Evolutionary conservation across 139 green algal genomes (phyloP).

Genomic region (Chlorella ohadii): DNA sequence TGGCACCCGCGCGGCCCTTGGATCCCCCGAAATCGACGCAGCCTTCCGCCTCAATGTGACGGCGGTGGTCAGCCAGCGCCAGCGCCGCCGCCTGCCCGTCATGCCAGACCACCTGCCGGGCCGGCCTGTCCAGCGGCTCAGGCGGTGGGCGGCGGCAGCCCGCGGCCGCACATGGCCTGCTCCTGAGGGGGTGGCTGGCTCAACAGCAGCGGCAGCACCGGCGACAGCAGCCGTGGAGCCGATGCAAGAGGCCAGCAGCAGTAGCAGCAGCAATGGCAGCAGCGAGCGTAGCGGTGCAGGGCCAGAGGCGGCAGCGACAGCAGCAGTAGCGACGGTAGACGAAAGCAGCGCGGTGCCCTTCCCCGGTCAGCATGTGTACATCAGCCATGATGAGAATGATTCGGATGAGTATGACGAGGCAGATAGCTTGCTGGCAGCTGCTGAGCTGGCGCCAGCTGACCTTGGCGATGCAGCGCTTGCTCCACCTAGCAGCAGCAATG

Average conservation of each 20-base stretch:
- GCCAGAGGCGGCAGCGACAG: background rate
- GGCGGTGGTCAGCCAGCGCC: conserved; percentile 31
- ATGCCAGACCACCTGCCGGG: conserved; percentile 44
- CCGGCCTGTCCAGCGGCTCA: conserved; percentile 42
- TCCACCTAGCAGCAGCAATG: background rate
- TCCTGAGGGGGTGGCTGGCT: background rate
- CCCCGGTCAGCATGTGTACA: conserved; percentile 17
- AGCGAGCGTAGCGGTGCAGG: background rate
- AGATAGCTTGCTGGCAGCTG: background rate
- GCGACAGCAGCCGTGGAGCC: background rate
- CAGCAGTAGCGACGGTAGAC: background rate
- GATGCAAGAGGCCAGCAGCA: background rate
- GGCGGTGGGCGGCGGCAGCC: conserved; percentile 33
- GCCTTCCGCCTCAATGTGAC: conserved; percentile 43
- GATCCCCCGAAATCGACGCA: conserved; percentile 35
- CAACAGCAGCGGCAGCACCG: background rate
- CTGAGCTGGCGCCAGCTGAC: conserved; percentile 25
- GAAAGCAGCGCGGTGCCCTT: background rate
- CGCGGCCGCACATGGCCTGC: conserved; percentile 4
- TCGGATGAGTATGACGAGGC: conserved; percentile 1
- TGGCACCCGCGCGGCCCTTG: conserved; percentile 29
- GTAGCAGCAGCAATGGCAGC: background rate
- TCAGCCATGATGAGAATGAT: conserved; percentile 16
- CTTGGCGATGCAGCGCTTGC: background rate
- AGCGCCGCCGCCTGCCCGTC: background rate